Percentiles rank a stretch among this genome's conserved stretches.
phyloP scores from a whole-genome alignment of 2,329 filamentous ascomycete species.

The Colletotrichum sansevieriae region DNA sequence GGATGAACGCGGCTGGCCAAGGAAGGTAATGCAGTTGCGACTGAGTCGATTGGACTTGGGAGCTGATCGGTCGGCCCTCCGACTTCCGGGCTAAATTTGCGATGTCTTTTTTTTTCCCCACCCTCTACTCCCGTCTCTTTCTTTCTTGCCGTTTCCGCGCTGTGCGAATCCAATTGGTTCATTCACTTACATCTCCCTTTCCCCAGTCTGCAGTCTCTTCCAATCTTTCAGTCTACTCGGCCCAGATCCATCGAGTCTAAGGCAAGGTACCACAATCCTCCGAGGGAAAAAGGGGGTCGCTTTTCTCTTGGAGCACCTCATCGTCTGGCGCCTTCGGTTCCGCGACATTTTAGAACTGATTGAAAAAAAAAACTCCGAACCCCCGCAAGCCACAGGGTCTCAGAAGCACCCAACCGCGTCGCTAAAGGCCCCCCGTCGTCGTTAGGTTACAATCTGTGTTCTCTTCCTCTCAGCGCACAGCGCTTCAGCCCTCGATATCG shows the following conservation, averaged over 20 bases:
- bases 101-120: neutral
- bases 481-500: conserved; percentile 4
- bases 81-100: conserved; percentile 11
- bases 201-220: neutral
- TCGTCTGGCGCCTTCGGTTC: neutral
- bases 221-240: neutral
- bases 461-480: conserved; percentile 8
- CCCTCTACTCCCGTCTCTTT: too few species aligned
- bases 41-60: neutral
- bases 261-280: too few species aligned
- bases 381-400: conserved; percentile 22
- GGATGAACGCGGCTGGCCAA: conserved; percentile 20
- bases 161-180: conserved; percentile 3
- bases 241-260: too few species aligned
- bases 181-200: neutral
- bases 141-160: neutral
- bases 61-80: conserved; percentile 5
- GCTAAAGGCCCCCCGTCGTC: conserved; percentile 7
- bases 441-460: neutral
- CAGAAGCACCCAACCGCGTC: conserved; percentile 25
- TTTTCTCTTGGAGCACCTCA: too few species aligned
- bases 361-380: conserved; percentile 14
- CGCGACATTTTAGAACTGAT: neutral
- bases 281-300: neutral
- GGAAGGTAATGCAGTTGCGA: conserved; percentile 9